Base-by-base conservation (phyloP, 129 eudicot genomes). In the Tagetes erecta region DNA sequence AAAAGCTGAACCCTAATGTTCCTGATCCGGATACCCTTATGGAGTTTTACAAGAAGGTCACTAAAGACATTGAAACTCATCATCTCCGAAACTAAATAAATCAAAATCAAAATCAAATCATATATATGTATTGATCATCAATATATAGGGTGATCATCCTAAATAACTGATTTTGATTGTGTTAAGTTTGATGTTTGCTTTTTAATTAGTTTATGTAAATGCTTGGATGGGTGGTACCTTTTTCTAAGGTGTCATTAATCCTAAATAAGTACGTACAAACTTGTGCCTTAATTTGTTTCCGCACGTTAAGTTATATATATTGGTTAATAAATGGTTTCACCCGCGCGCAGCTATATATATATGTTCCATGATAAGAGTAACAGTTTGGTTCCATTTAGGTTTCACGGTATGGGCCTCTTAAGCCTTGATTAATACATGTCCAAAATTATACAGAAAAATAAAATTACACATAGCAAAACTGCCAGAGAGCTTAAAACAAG, bases 21-120 rank as follows among this genome's bases (percentile, higher is more conserved):
- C 80, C 80, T 42, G 82, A 76, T 55, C 80, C 74, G 8, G 80
- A 76, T 13, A 52, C 80, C 2, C 58, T 66, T 67, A 12, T 67
- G 74, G 80, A 76, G 27, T 66, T 76, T n/a, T 76, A 66, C 46
- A 53, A 6, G 67, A 76, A 67, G 47, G 45, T 53, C 33, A 67
- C 73, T 58, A 76, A 67, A 67, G 73, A 76, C 68, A 67, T 53
- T 1, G 80, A 76, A 42, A 9, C 80, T 67, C 80, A 76, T 20
- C 80, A 75, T 74, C 64, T 58, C 13, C 42, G 37, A 6, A 51
- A 62, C 59, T 74, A 62, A 67, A 39, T 13, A 73, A 42, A 72
- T 30, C 44, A 57, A 45, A 34, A 73, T 60, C 60, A n/a, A 27
- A 52, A 20, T 20, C 27, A 20, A 20, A 39, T 12, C 46, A 44